Percentiles rank a stretch among this genome's conserved stretches.
phyloP scores from a whole-genome alignment of 176 grass and related monocot species.

The Hsuehochloa calcarea region DNA sequence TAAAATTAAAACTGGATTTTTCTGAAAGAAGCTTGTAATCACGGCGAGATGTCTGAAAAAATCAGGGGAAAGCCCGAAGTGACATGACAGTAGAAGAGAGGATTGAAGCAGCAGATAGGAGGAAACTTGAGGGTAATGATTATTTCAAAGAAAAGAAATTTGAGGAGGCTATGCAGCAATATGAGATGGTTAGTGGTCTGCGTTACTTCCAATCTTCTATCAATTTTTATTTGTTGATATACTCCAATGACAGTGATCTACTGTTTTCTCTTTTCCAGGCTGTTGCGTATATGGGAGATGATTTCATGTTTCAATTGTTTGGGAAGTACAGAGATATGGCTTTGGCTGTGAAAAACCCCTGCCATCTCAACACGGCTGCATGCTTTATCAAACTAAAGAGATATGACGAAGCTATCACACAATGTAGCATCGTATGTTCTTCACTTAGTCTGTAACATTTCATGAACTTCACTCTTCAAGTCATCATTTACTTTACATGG shows the following conservation, averaged over 20 bases:
- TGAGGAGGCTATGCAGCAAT: constrained; percentile 89
- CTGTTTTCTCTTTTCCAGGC: constrained; percentile 54
- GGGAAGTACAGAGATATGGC: constrained; percentile 99
- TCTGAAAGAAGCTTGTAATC: neutral
- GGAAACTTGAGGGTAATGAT: constrained; percentile 78
- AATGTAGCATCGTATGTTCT: constrained; percentile 73
- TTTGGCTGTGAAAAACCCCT: constrained; percentile 91
- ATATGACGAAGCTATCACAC: constrained; percentile 74
- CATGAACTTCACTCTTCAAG: neutral
- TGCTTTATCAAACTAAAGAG: constrained; percentile 82
- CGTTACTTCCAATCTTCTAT: neutral
- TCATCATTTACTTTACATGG: neutral
- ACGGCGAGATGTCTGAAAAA: constrained; percentile 17
- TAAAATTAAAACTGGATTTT: neutral
- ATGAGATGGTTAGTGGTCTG: constrained; percentile 71
- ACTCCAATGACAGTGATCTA: constrained; percentile 4
- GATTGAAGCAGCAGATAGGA: constrained; percentile 89
- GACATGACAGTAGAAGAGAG: constrained; percentile 98
- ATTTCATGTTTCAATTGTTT: constrained; percentile 99
- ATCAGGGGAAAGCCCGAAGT: constrained; percentile 86
- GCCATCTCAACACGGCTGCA: constrained; percentile 91
- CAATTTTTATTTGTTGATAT: neutral
- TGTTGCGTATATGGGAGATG: constrained; percentile 97
- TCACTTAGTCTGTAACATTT: neutral
- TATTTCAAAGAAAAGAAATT: constrained; percentile 86